Evolutionary conservation across 441 rosid species (phyloP).

Genomic region (Raphanus hybrid): DNA sequence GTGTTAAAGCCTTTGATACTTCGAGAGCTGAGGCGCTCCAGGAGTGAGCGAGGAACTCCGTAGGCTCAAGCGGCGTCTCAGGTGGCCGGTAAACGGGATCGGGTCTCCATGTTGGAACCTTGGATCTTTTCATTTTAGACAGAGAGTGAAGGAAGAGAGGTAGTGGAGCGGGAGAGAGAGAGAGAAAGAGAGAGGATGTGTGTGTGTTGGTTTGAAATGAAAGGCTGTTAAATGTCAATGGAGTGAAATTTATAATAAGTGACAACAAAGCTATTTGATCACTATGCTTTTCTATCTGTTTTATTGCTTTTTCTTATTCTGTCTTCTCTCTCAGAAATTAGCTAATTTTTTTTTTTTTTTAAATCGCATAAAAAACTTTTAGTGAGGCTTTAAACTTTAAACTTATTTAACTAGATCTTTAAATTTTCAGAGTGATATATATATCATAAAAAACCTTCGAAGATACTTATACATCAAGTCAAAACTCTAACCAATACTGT

Average conservation of each 20-base stretch:
- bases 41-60: conserved; percentile 93
- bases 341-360: background rate
- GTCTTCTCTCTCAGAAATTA: background rate
- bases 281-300: conserved; percentile 33
- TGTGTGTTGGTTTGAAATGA: conserved; percentile 35
- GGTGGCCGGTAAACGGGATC: conserved; percentile 80
- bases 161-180: conserved; percentile 15
- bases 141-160: conserved; percentile 3
- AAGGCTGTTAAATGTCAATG: conserved; percentile 28
- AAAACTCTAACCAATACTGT: no score
- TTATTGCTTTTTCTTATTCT: conserved; percentile 11
- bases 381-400: no score
- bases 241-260: conserved; percentile 37
- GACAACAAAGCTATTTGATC: conserved; percentile 33
- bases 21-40: conserved; percentile 92
- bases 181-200: background rate
- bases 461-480: no score
- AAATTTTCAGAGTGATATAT: no score
- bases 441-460: no score
- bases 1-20: conserved; percentile 77
- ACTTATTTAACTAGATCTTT: no score
- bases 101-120: conserved; percentile 60
- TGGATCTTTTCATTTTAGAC: conserved; percentile 50
- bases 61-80: conserved; percentile 85
- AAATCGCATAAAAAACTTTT: no score